A percentile compares a stretch with the other conserved stretches of the same genome.
Evolutionary conservation across 2,329 filamentous ascomycete species (phyloP).

Genomic region (Aspergillus uvarum): DNA sequence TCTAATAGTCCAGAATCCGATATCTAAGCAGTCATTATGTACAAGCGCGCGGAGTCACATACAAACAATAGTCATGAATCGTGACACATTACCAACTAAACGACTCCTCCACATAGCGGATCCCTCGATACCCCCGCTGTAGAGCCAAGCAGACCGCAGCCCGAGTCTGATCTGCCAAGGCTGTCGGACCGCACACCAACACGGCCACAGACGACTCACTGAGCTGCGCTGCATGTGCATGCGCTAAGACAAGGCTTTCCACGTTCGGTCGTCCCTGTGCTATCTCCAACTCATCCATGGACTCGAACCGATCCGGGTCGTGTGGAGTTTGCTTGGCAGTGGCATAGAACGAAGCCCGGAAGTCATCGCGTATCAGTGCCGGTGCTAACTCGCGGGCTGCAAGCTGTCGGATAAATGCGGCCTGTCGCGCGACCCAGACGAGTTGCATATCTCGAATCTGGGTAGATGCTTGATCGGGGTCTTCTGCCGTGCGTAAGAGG

Average conservation of each 20-base stretch:
- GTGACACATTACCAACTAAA: slow-evolving; percentile 37
- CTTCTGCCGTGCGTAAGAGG: slow-evolving; percentile 19
- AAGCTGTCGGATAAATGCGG: slow-evolving; percentile 32
- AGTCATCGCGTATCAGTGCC: slow-evolving; percentile 30
- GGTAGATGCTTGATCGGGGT: slow-evolving; percentile 13
- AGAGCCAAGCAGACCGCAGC: slow-evolving; percentile 40
- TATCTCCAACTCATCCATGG: slow-evolving; percentile 9
- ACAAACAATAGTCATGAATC: not conserved
- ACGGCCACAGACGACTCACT: slow-evolving; percentile 35
- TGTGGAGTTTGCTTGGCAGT: slow-evolving; percentile 15
- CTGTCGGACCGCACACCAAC: slow-evolving; percentile 47
- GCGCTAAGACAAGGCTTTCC: slow-evolving; percentile 30
- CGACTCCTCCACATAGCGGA: slow-evolving; percentile 51
- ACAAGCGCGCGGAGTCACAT: too few species aligned
- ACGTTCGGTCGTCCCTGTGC: slow-evolving; percentile 41
- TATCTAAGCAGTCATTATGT: too few species aligned
- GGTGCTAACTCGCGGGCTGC: slow-evolving; percentile 27
- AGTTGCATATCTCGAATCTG: slow-evolving; percentile 32
- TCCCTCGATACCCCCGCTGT: slow-evolving; percentile 30
- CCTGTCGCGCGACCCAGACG: slow-evolving; percentile 36
- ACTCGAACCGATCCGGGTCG: not conserved
- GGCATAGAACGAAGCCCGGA: slow-evolving; percentile 32
- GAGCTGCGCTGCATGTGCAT: slow-evolving; percentile 31
- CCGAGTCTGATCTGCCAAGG: slow-evolving; percentile 49
- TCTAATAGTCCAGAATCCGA: too few species aligned